These are phyloP conservation scores for Terfezia boudieri DNA, from an alignment of 495 filamentous ascomycete species.

Conservation along the genomic window DNA sequence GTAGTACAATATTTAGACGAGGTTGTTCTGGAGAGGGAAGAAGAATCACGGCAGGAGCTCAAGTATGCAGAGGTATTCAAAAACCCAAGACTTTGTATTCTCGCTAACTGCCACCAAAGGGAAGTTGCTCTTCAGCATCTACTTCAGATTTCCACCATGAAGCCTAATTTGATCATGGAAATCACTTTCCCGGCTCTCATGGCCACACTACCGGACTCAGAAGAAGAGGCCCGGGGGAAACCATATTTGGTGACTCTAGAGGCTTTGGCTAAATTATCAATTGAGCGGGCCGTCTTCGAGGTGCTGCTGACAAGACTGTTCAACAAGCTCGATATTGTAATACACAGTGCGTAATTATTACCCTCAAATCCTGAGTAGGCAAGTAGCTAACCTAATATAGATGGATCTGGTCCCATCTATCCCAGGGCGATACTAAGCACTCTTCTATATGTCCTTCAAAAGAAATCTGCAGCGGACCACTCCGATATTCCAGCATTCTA, in stretches of 20 bases:
- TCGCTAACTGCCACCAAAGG: conserved; percentile 12
- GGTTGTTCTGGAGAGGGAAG: conserved; percentile 37
- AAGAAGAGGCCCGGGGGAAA: conserved; percentile 18
- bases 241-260: conserved; percentile 39
- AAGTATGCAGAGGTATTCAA: conserved; percentile 10
- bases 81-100: not conserved
- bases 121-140: conserved; percentile 42
- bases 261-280: conserved; percentile 42
- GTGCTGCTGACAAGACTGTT: conserved; percentile 44
- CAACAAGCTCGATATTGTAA: conserved; percentile 38
- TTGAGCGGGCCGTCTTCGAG: conserved; percentile 42
- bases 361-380: not conserved
- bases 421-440: conserved; percentile 39
- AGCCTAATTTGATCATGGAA: conserved; percentile 43
- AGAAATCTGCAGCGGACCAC: conserved; percentile 26
- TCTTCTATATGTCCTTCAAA: conserved; percentile 38
- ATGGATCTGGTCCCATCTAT: conserved; percentile 24
- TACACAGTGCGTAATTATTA: conserved; percentile 26
- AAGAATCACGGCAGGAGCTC: conserved; percentile 30
- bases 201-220: conserved; percentile 38
- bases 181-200: conserved; percentile 54
- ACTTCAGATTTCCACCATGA: conserved; percentile 40
- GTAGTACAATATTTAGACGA: conserved; percentile 44
- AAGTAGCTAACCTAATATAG: conserved; percentile 16
- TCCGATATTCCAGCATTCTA: conserved; percentile 35